phyloP scores from a whole-genome alignment of 352 stramenopile genomes.

The Globisporangium polare region DNA sequence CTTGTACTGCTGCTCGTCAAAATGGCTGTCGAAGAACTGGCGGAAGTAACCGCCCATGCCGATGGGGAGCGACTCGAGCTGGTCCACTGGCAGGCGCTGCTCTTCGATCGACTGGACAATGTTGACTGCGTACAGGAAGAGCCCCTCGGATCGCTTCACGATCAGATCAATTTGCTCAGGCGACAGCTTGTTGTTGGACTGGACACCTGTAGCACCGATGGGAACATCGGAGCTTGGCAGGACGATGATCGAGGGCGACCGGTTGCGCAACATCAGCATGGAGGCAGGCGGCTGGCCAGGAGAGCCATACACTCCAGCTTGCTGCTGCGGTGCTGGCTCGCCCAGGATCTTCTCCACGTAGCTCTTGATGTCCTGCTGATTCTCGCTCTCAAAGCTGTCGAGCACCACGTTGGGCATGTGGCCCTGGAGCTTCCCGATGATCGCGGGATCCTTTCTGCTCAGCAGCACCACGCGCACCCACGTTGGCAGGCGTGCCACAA shows the following conservation, averaged over 20 bases:
- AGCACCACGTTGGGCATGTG: constrained; percentile 43
- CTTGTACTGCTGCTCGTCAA: constrained; percentile 50
- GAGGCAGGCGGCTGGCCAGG: neutral
- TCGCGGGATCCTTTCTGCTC: constrained; percentile 56
- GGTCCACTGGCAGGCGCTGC: constrained; percentile 36
- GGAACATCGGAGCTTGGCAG: neutral
- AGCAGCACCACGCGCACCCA: constrained; percentile 69
- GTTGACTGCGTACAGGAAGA: constrained; percentile 77
- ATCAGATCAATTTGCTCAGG: constrained; percentile 45
- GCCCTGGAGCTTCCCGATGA: constrained; percentile 54
- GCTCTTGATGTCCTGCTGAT: constrained; percentile 42
- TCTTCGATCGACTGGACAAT: constrained; percentile 64
- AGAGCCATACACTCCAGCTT: neutral
- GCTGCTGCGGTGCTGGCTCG: neutral
- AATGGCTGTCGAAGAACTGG: constrained; percentile 72
- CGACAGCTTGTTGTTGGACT: constrained; percentile 15
- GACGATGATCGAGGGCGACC: neutral
- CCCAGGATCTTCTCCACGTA: constrained; percentile 24
- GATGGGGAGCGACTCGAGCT: constrained; percentile 52
- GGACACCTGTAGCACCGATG: neutral
- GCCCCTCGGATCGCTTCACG: constrained; percentile 46
- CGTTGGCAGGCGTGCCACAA: constrained; percentile 46
- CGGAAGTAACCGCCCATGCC: constrained; percentile 66
- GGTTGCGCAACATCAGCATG: neutral
- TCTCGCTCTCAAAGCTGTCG: constrained; percentile 41